These are phyloP conservation scores for Yueomyces sinensis DNA, from an alignment of 805 yeast species.

Conservation along the genomic window DNA sequence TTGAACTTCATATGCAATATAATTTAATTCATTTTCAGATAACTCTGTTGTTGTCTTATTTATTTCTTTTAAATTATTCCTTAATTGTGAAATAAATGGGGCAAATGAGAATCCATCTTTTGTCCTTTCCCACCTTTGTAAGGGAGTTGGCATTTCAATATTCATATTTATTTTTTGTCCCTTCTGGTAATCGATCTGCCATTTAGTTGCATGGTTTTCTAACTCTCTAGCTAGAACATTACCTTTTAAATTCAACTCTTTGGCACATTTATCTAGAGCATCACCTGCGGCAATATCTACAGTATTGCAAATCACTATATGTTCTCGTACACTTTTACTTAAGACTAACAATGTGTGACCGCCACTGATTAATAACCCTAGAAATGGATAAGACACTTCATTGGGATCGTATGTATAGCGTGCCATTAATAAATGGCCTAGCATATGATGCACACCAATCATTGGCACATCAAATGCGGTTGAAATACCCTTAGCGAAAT, in stretches of 20 bases:
- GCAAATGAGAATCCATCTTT: constrained; percentile 59
- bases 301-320: constrained; percentile 62
- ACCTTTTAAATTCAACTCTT: constrained; percentile 69
- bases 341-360: constrained; percentile 88
- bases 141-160: constrained; percentile 34
- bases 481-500: constrained; percentile 73
- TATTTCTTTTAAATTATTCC: constrained; percentile 18
- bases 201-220: constrained; percentile 36
- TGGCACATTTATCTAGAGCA: constrained; percentile 83
- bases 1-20: constrained; percentile 49
- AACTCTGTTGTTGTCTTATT: constrained; percentile 9
- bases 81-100: constrained; percentile 49
- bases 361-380: constrained; percentile 75
- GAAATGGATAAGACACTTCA: constrained; percentile 39
- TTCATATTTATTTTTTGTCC: neutral
- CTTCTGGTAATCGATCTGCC: neutral
- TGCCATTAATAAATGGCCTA: constrained; percentile 74
- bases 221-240: constrained; percentile 78
- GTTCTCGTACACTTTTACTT: constrained; percentile 46
- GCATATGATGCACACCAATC: constrained; percentile 92
- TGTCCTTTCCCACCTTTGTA: constrained; percentile 35
- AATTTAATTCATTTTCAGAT: constrained; percentile 20
- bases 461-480: constrained; percentile 67
- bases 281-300: constrained; percentile 89
- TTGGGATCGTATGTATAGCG: constrained; percentile 33